phyloP scores from a whole-genome alignment of 139 green algal genomes.

The Micractinium sp. region DNA sequence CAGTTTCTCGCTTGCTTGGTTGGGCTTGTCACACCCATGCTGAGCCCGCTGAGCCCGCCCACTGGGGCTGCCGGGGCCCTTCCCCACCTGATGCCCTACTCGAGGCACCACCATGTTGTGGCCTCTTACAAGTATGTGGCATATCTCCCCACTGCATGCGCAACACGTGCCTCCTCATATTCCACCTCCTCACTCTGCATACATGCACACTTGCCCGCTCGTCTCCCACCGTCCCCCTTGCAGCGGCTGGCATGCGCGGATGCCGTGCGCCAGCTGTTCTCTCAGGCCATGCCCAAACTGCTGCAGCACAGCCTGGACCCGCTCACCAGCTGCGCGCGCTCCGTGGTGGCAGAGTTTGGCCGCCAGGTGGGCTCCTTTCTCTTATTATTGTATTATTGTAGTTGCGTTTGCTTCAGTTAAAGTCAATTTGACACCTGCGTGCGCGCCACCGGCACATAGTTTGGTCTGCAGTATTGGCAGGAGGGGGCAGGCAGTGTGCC shows the following conservation, averaged over 20 bases:
- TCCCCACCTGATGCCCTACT: neutral
- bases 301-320: slow-evolving; percentile 69
- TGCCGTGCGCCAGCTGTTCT: slow-evolving; percentile 61
- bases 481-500: no score
- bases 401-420: no score
- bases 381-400: no score
- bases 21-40: neutral
- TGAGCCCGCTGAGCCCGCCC: neutral
- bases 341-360: slow-evolving; percentile 47
- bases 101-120: neutral
- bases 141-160: no score
- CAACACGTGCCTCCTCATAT: no score
- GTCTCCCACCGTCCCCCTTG: neutral
- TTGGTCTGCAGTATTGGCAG: no score
- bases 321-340: slow-evolving; percentile 64
- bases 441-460: slow-evolving; percentile 51
- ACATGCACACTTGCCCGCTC: neutral
- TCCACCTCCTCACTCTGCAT: neutral
- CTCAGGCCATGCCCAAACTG: slow-evolving; percentile 56
- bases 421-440: no score
- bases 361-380: slow-evolving; percentile 24
- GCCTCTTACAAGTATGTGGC: no score
- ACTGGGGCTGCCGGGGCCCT: no score
- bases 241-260: slow-evolving; percentile 36
- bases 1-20: neutral